Percentiles rank a stretch among this genome's conserved stretches.
phyloP scores from a whole-genome alignment of 257 asterid species.

The Gentiana dahurica region DNA sequence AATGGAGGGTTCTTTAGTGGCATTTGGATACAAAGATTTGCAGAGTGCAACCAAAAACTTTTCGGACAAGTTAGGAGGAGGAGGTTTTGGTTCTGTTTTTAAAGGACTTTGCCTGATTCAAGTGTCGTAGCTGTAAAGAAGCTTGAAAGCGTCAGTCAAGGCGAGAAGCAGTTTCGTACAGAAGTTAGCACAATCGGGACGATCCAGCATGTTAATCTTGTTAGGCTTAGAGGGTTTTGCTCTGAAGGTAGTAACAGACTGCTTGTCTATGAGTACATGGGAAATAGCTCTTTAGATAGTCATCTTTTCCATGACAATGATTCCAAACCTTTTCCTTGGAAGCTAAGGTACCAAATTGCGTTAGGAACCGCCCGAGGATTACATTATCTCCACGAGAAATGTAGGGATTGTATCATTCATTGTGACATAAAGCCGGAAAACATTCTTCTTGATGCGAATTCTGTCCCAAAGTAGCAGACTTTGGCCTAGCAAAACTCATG shows the following conservation, averaged over 20 bases:
- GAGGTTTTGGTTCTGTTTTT: slow-evolving; percentile 49
- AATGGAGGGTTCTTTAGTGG: slow-evolving; percentile 27
- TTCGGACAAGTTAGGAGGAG: slow-evolving; percentile 40
- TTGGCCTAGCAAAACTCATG: slow-evolving; percentile 49
- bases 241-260: slow-evolving; percentile 28
- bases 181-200: slow-evolving; percentile 55
- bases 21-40: slow-evolving; percentile 28
- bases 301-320: slow-evolving; percentile 28
- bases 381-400: slow-evolving; percentile 49
- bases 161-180: slow-evolving; percentile 46
- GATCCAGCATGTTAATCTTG: slow-evolving; percentile 45
- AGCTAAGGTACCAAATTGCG: slow-evolving; percentile 34
- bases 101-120: slow-evolving; percentile 36
- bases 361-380: slow-evolving; percentile 50
- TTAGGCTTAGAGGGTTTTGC: slow-evolving; percentile 44
- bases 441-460: slow-evolving; percentile 28
- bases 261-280: slow-evolving; percentile 41
- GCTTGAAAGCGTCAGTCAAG: slow-evolving; percentile 42
- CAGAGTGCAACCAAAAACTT: slow-evolving; percentile 36
- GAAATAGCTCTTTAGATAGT: slow-evolving; percentile 31
- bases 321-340: slow-evolving; percentile 29
- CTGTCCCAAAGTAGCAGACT: slow-evolving; percentile 48
- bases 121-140: slow-evolving; percentile 39
- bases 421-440: slow-evolving; percentile 49
- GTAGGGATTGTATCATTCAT: slow-evolving; percentile 41